A percentile compares a stretch with the other conserved stretches of the same genome.
phyloP scores from a whole-genome alignment of 495 filamentous ascomycete species.

The Haplographium delicatum region DNA sequence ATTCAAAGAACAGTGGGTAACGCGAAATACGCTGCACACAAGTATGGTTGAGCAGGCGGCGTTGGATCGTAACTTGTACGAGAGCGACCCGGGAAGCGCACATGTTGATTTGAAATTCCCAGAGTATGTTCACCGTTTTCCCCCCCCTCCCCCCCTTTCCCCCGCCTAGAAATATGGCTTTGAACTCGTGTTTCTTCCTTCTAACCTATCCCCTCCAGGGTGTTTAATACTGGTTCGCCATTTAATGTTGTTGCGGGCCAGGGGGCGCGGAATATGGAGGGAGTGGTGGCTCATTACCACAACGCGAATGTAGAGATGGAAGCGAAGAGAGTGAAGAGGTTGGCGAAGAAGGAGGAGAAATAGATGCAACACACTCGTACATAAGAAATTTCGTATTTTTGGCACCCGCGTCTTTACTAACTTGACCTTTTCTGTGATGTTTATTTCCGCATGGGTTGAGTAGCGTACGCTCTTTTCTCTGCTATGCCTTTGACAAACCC shows the following conservation, averaged over 20 bases:
- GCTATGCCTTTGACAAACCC: no score
- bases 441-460: no score
- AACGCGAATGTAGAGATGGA: slow-evolving; percentile 51
- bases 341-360: slow-evolving; percentile 16
- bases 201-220: slow-evolving; percentile 31
- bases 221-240: slow-evolving; percentile 56
- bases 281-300: slow-evolving; percentile 58
- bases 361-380: slow-evolving; percentile 25
- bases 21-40: slow-evolving; percentile 59
- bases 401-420: no score
- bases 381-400: slow-evolving; percentile 11
- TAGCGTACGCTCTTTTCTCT: no score
- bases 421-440: no score
- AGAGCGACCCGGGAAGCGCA: slow-evolving; percentile 42
- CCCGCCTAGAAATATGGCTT: not conserved
- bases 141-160: no score
- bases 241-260: slow-evolving; percentile 61
- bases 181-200: no score
- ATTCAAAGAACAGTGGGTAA: slow-evolving; percentile 45
- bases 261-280: slow-evolving; percentile 49
- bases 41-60: slow-evolving; percentile 65
- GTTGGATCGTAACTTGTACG: slow-evolving; percentile 60
- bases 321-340: slow-evolving; percentile 27
- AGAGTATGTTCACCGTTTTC: slow-evolving; percentile 53
- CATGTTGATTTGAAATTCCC: slow-evolving; percentile 54